A percentile compares a stretch with the other conserved stretches of the same genome.
phyloP scores from a whole-genome alignment of 2,329 filamentous ascomycete genomes.

The Aspergillus transmontanensis region DNA sequence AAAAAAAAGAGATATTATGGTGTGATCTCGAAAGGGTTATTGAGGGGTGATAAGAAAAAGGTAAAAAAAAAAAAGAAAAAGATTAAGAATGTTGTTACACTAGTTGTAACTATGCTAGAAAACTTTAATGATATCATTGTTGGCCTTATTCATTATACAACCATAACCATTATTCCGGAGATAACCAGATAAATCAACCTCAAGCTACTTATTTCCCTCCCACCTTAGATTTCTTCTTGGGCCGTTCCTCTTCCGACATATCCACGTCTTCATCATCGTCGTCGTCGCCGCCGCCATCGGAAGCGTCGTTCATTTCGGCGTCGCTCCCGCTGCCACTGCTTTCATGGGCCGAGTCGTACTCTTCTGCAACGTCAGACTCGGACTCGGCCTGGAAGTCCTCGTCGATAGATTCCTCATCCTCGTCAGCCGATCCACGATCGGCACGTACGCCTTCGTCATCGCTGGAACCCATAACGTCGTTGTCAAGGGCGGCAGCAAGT shows the following conservation, averaged over 20 bases:
- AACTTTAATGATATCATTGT: conserved; percentile 4
- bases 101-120: background rate
- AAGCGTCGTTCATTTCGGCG: conserved; percentile 58
- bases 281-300: conserved; percentile 38
- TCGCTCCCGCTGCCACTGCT: conserved; percentile 73
- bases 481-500: conserved; percentile 78
- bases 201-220: conserved; percentile 31
- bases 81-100: background rate
- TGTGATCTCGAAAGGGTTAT: background rate
- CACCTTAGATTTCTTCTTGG: conserved; percentile 66
- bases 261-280: conserved; percentile 39
- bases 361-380: conserved; percentile 94
- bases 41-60: background rate
- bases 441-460: conserved; percentile 74
- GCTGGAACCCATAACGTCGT: conserved; percentile 80
- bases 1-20: background rate
- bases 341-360: conserved; percentile 89
- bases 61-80: background rate
- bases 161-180: conserved; percentile 8
- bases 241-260: conserved; percentile 49
- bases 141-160: conserved; percentile 19
- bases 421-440: conserved; percentile 88
- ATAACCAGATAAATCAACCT: background rate
- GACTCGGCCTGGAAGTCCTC: conserved; percentile 94
- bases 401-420: conserved; percentile 92